Evolutionary conservation across 441 rosid genomes (phyloP), one percentile per base, ranked within the genome.

Genomic region (Dalechampia spathulata): DNA sequence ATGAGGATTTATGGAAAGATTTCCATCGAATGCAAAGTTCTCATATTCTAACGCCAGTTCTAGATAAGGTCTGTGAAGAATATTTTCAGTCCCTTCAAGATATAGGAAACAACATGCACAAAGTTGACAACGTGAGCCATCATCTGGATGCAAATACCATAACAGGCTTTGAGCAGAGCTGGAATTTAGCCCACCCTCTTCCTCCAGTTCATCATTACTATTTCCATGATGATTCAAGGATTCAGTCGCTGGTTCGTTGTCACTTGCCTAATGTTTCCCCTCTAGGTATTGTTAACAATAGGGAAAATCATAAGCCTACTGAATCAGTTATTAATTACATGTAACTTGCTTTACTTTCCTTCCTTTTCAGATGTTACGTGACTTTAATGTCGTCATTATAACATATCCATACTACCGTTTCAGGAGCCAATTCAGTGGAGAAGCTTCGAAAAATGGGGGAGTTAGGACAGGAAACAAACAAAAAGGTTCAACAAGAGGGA

Each of bases 51-150:
- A 92, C 97, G 52, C 94, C 97, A 47, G 90, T 78, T 66, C 65
- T 89, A 37, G 96, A 92, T 76, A 87, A 82, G 71, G 60, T 92
- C 46, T 89, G 85, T 56, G 60, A 80, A 58, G 99, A 92, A 67
- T 86, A 86, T 72, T 88, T 81, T 63, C 80, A 68, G 62, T 75
- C 95, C 48, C 46, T 61, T 50, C 75, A 73, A 71, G 27, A 65
- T 49, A 75, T 27, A 16, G 67, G 43, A 23, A 59, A 46, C 49
- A 71, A 37, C 54, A 57, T 21, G 26, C 16, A 39, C 51, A 48
- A 65, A 61, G 46, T 53, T 36, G 52, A 65, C 51, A 49, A 62
- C 45, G 46, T 38, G 43, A 52, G 66, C 49, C 25, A 52, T 57
- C 55, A 28, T 59, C 52, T 15, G 11, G 57, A 49, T 51, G 28